Base-by-base conservation (phyloP, 371 early-diverging fungal genomes). In the Entomophthora muscae region DNA sequence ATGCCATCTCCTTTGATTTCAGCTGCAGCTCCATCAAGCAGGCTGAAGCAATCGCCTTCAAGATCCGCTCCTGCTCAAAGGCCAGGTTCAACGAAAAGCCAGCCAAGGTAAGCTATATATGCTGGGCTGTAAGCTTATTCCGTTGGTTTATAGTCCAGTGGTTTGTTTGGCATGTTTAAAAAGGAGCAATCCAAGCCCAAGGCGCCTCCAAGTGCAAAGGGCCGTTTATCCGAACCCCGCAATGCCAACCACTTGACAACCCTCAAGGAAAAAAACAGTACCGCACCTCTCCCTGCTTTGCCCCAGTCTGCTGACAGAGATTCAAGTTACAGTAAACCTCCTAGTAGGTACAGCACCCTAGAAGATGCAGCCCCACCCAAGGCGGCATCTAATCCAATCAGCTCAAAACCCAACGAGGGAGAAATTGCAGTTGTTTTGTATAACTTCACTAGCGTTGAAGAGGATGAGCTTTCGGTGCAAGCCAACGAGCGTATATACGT, bases 341-440 rank as follows among this genome's bases (percentile, higher is more conserved):
- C n/a, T n/a, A n/a, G n/a, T n/a, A n/a, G n/a, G n/a, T n/a, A n/a
- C n/a, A n/a, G n/a, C n/a, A n/a, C n/a, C n/a, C n/a, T n/a, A n/a
- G n/a, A n/a, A n/a, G n/a, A n/a, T n/a, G n/a, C n/a, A n/a, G n/a
- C n/a, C n/a, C n/a, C n/a, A n/a, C n/a, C n/a, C n/a, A n/a, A n/a
- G n/a, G n/a, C n/a, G n/a, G n/a, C n/a, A n/a, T n/a, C n/a, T n/a
- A n/a, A n/a, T n/a, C n/a, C n/a, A n/a, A n/a, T n/a, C n/a, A n/a
- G n/a, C n/a, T n/a, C 31, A 31, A 64, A 55, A 21, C 30, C 33
- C 5, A 63, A 70, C 0, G 67, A 76, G 24, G 80, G 81, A 7
- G 74, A 78, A 63, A 75, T 76, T 73, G 93, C 86, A 1, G 71
- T 84, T 32, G 87, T 85, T 1, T 64, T 90, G 42, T 90, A 89